Evolutionary conservation across 176 grass and related monocot species (phyloP).

Genomic region (Bromus sterilis): DNA sequence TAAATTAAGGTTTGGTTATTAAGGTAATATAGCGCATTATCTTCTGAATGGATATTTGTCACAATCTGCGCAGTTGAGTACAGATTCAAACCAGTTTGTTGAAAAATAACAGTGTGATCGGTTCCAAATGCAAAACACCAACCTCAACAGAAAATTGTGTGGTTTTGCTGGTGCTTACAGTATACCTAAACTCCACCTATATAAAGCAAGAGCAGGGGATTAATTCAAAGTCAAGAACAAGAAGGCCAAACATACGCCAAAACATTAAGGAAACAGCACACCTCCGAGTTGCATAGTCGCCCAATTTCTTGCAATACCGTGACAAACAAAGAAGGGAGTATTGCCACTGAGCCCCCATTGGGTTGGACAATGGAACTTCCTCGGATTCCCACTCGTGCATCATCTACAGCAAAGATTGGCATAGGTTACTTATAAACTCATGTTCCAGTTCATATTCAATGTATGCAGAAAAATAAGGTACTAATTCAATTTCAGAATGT

Average conservation of each 20-base stretch:
- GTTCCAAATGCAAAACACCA: slow-evolving; percentile 16
- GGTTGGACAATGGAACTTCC: slow-evolving; percentile 36
- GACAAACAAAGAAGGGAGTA: slow-evolving; percentile 51
- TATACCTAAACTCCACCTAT: slow-evolving; percentile 84
- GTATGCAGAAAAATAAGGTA: neutral
- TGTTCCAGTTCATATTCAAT: neutral
- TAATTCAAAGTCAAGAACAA: neutral
- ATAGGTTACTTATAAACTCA: slow-evolving; percentile 14
- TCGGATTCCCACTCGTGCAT: slow-evolving; percentile 28
- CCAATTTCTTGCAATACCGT: slow-evolving; percentile 81
- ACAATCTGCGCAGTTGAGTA: neutral
- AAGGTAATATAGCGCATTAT: neutral
- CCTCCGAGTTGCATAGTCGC: slow-evolving; percentile 60
- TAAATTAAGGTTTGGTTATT: neutral
- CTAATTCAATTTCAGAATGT: neutral
- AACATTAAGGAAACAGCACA: slow-evolving; percentile 20
- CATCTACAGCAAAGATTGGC: slow-evolving; percentile 51
- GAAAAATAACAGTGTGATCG: neutral
- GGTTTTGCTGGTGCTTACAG: slow-evolving; percentile 42
- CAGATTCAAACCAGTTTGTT: neutral
- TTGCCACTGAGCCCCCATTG: slow-evolving; percentile 36
- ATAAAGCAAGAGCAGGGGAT: slow-evolving; percentile 6
- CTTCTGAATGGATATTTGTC: slow-evolving; percentile 8
- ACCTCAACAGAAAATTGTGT: slow-evolving; percentile 86
- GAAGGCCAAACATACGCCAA: neutral